phyloP scores from a whole-genome alignment of 371 early-diverging fungal genomes.

The Chytridiales sp. region DNA sequence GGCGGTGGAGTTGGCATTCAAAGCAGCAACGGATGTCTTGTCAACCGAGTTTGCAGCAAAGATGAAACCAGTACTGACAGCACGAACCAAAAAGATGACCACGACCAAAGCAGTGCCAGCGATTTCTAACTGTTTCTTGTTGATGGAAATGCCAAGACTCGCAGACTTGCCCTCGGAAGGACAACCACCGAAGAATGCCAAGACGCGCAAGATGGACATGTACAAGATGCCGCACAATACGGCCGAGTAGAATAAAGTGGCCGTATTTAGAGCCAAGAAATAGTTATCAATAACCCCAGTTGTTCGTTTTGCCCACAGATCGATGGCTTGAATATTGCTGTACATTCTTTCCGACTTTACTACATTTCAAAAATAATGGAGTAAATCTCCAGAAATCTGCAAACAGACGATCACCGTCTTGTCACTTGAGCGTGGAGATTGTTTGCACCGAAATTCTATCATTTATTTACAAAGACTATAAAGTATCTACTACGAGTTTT shows the following conservation, averaged over 20 bases:
- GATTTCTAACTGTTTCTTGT: not conserved
- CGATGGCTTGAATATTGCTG: too few relatives aligned
- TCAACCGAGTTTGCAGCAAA: too few relatives aligned
- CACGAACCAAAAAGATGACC: not conserved
- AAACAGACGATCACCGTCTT: too few relatives aligned
- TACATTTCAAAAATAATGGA: too few relatives aligned
- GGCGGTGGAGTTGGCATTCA: not conserved
- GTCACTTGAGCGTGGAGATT: too few relatives aligned
- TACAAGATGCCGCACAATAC: not conserved
- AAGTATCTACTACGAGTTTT: too few relatives aligned
- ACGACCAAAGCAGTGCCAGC: not conserved
- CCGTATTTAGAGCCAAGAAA: not conserved
- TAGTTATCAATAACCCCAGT: not conserved
- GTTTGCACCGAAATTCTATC: too few relatives aligned
- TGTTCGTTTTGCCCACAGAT: too few relatives aligned
- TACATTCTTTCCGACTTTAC: too few relatives aligned
- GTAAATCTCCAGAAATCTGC: too few relatives aligned
- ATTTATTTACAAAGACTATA: too few relatives aligned
- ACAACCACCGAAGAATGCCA: constrained; percentile 1
- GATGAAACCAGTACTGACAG: not conserved
- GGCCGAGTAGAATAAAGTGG: constrained; percentile 4
- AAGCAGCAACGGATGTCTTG: not conserved
- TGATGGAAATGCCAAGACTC: not conserved
- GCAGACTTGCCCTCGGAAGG: too few relatives aligned
- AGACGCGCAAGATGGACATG: not conserved